Evolutionary conservation across 2,329 filamentous ascomycete species (phyloP).

Genomic region (Hypomyces perniciosus): DNA sequence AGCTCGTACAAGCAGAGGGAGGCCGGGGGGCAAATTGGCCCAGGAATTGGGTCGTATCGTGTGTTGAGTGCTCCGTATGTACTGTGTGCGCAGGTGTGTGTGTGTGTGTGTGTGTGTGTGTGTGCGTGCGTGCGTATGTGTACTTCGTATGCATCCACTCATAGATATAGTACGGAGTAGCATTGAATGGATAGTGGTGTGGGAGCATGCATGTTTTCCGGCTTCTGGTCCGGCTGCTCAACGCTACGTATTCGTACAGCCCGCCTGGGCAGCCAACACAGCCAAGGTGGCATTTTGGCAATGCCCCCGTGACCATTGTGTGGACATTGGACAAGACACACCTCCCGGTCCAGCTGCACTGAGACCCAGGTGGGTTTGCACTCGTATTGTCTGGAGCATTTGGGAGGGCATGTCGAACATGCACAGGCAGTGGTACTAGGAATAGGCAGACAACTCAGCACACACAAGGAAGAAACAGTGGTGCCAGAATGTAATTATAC

Average conservation of each 20-base stretch:
- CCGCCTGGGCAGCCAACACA: neutral
- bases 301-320: constrained; percentile 10
- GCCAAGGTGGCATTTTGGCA: constrained; percentile 8
- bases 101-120: too few species aligned
- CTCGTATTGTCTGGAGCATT: constrained; percentile 4
- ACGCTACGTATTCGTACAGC: neutral
- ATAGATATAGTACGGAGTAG: neutral
- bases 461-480: neutral
- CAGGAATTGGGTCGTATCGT: neutral
- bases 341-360: constrained; percentile 1
- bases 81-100: too few species aligned
- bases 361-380: neutral
- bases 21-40: neutral
- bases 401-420: constrained; percentile 2
- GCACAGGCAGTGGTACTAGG: neutral
- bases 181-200: too few species aligned
- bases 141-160: too few species aligned
- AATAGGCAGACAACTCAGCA: constrained; percentile 2
- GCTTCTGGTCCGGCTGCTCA: neutral
- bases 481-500: constrained; percentile 1
- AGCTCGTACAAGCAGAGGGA: neutral
- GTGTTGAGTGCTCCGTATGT: neutral
- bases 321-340: constrained; percentile 5
- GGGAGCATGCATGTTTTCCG: neutral
- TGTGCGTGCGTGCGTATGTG: too few species aligned